Base-by-base conservation (phyloP, 1,139 yeast genomes). In the Wickerhamomyces sp. region DNA sequence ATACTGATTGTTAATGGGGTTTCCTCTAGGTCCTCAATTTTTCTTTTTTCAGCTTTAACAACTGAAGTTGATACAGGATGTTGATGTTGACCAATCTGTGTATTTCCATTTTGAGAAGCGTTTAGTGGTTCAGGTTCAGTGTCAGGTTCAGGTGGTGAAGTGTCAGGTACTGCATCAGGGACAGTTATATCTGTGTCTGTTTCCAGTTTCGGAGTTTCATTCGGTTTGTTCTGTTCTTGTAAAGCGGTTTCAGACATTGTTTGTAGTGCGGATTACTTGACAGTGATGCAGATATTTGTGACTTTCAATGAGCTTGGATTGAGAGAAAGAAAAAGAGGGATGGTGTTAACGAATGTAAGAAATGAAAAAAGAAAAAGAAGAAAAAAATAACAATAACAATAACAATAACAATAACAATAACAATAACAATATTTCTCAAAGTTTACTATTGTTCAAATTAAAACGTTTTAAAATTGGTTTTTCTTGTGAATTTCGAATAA, bases 11-110 rank as follows among this genome's bases (percentile, higher is more conserved):
- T 28, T 28, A 18, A 29, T n/a, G 17, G 33, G 39, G 13, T 36
- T 28, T 35, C 49, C 7, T 35, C 45, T 5, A 48, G 52, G 4
- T 45, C 49, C n/a, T 46, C 54, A 18, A 52, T 41, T 33, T 41
- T 52, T n/a, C 56, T 46, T 42, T 52, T 52, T 20, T 45, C 51
- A 10, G 40, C 22, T 32, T 44, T 43, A 9, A 33, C 37, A 12
- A 5, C n/a, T 13, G 8, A 5, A 12, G 27, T 10, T 24, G 27
- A 7, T 21, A 10, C 10, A 7, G 24, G 24, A 7, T 21, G 24
- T 21, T 21, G 24, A 7, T 21, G 24, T 21, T 21, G 24, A 10
- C 10, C 27, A 8, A 12, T 14, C 5, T 8, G n/a, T 24, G 10
- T 24, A 17, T 30, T 27, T 4, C 15, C 28, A 15, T 36, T 36